Base-by-base conservation (phyloP, 2,329 filamentous ascomycete species). In the Fusarium siculi region DNA sequence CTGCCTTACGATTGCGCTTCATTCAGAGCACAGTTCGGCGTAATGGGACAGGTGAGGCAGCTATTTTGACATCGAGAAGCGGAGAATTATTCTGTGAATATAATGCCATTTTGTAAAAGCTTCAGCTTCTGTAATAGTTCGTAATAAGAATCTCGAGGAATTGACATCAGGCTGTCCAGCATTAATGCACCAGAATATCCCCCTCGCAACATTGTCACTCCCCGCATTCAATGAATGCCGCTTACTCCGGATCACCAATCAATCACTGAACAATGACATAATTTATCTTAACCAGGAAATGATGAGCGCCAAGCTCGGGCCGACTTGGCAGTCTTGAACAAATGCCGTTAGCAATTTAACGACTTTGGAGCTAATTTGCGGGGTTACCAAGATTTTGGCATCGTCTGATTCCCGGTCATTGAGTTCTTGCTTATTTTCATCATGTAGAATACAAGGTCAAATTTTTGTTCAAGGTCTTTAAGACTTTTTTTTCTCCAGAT, bases 401-500 rank as follows among this genome's bases (percentile, higher is more conserved):
- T n/a, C 5, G 23, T 61, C 49, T 21, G n/a, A 52, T 52, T 36
- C 12, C 30, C 12, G 10, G 30, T 21, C 6, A 9, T 23, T 2
- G 7, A 1, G 3, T 15, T 52, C 12, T 9, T 52, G 30, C 11
- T 19, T 14, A 8, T 19, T 14, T 5, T 19, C 11, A 50, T 19
- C 6, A 50, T 23, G 47, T 23, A 3, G 23, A 23, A 23, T 34
- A 34, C 2, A 32, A 18, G 0, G 0, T 18, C 8, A 5, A 14
- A 5, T 12, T 50, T 7, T 32, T 10, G 1, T 19, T 34, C 2
- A 2, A 0, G 6, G 5, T 34, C 21, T 14, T 14, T 5, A 1
- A 34, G 16, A 23, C 30, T 23, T 23, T 8, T 18, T 23, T 23
- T 23, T 2, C 3, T 0, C 4, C 2, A 32, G 15, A 14, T 23